Conservation (phyloP, 306 rosid genomes). For the Rosa multiflora region DNA sequence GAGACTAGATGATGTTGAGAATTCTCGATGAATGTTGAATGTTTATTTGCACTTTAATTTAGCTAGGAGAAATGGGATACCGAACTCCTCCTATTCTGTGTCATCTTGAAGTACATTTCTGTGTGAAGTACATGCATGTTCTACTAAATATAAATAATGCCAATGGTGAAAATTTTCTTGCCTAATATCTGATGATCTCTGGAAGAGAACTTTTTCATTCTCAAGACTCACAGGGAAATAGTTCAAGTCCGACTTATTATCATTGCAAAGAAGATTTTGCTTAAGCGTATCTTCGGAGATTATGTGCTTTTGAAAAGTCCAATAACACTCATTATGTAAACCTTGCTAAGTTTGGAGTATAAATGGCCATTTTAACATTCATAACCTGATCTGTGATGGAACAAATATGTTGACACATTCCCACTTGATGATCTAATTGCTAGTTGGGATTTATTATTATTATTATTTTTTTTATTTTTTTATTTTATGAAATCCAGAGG, state of each 20-base stretch:
- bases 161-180: conserved; percentile 19
- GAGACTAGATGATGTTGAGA: conserved; percentile 17
- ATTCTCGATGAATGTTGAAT: conserved; percentile 31
- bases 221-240: neutral
- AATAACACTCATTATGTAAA: neutral
- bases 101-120: conserved; percentile 22
- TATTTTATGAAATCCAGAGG: neutral
- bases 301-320: neutral
- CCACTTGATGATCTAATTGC: neutral
- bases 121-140: conserved; percentile 23
- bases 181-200: neutral
- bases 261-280: neutral
- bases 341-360: neutral
- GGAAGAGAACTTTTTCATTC: neutral
- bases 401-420: neutral
- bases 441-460: neutral
- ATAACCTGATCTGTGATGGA: neutral
- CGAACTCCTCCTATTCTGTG: conserved; percentile 22
- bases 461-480: no score
- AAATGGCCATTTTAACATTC: neutral
- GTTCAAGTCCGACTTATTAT: neutral
- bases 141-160: conserved; percentile 14
- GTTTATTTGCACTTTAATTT: conserved; percentile 17
- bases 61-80: conserved; percentile 26
- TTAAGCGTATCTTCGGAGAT: neutral